Base-by-base conservation (phyloP, 306 rosid genomes). In the Psophocarpus tetragonolobus region DNA sequence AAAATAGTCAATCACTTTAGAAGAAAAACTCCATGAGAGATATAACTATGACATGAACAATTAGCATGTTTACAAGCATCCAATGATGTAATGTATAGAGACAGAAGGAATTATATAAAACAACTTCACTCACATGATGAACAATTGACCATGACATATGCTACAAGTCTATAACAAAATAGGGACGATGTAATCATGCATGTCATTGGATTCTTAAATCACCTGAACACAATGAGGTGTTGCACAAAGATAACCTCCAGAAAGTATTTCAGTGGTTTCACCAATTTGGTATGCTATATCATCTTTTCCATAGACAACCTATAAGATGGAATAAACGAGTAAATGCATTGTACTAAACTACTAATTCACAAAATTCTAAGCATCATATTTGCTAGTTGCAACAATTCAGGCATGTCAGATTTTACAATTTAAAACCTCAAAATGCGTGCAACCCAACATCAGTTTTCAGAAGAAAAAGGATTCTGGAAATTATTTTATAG, bases 201-300 rank as follows among this genome's bases (percentile, higher is more conserved):
- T 30, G 27, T 6, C 24, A 30, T 53, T 57, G 47, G 60, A 38
- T 48, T 36, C 57, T 71, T 21, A 17, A 76, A 65, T 66, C 89
- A 95, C 98, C 95, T 58, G 90, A 75, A 95, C 96, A 81, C 98
- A 95, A 76, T 95, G 98, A 68, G 97, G 98, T 65, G 98, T 95
- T 65, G 98, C 98, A 80, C 97, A 91, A 56, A 95, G 97, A 88
- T 85, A 86, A 47, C 97, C 93, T 68, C 95, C 87, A 74, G 97
- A 95, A 61, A 95, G 91, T 67, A 95, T 84, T 89, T 95, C 91
- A 50, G 97, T 88, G 66, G 97, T 95, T 86, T 95, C 98, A 35
- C 98, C 98, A 80, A 95, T 92, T 86, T 91, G 97, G 84, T 88
- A 95, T 64, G 97, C 98, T 87, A 92, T 92, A 82, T 88, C 96